Percentiles rank a stretch among this genome's conserved stretches.
These are phyloP conservation scores for Aspergillus nidulans DNA, from an alignment of 495 filamentous ascomycete genomes.

Conservation along the genomic window DNA sequence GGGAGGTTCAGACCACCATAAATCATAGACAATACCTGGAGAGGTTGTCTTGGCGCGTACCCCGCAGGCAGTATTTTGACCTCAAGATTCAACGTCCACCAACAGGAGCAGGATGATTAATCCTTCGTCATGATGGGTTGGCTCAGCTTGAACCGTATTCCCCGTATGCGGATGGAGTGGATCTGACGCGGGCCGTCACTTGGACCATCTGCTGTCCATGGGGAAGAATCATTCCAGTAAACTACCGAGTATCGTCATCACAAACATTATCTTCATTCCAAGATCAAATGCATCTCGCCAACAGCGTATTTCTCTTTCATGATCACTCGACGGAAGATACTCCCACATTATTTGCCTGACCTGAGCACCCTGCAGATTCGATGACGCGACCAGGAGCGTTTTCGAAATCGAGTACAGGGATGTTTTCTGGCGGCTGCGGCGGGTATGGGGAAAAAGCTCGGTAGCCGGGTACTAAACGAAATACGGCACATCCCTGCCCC, in stretches of 20 bases:
- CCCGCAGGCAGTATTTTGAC: background rate
- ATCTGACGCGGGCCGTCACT: conserved; percentile 12
- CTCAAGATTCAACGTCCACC: background rate
- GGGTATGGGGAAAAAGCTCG: conserved; percentile 10
- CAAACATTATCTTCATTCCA: conserved; percentile 5
- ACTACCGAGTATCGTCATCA: no score
- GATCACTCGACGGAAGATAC: background rate
- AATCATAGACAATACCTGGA: no score
- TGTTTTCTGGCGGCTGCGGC: conserved; percentile 15
- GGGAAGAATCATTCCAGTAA: conserved; percentile 6
- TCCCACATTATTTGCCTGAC: conserved; percentile 7
- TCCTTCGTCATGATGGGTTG: conserved; percentile 2
- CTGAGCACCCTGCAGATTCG: background rate
- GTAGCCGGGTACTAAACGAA: background rate
- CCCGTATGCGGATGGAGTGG: conserved; percentile 13
- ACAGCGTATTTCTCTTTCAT: background rate
- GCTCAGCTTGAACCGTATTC: conserved; percentile 5
- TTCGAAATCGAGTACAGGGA: background rate
- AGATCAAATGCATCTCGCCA: background rate
- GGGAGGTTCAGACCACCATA: background rate
- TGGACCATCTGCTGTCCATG: conserved; percentile 4
- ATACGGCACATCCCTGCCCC: conserved; percentile 4
- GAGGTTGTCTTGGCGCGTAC: conserved; percentile 3
- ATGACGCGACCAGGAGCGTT: background rate
- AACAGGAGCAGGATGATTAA: background rate